These are phyloP conservation scores for Purshia tridentata DNA, from an alignment of 306 rosid genomes.

Conservation along the genomic window DNA sequence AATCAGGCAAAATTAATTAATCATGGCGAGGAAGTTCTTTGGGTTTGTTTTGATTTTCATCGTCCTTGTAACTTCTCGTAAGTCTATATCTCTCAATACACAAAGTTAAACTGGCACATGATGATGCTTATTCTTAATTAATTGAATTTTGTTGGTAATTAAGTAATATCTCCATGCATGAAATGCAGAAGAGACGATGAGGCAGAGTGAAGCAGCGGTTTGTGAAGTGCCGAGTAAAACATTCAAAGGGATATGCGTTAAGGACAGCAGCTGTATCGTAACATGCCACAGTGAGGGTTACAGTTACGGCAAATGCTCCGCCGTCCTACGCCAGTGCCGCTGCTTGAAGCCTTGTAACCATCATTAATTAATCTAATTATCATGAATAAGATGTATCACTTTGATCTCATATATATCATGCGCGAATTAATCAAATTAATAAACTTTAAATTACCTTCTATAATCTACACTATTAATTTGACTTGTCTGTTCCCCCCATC, in stretches of 20 bases:
- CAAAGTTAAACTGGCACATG: too few species aligned
- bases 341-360: not conserved
- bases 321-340: not conserved
- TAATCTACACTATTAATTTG: too few species aligned
- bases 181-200: conserved; percentile 1
- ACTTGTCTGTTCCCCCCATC: too few species aligned
- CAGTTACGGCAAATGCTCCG: conserved; percentile 7
- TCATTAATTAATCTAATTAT: not conserved
- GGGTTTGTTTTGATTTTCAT: not conserved
- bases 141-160: not conserved
- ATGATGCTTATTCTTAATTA: too few species aligned
- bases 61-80: conserved; percentile 11
- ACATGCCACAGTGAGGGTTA: conserved; percentile 11
- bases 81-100: conserved; percentile 5
- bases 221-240: conserved; percentile 9
- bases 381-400: not conserved
- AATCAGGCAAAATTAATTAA: too few species aligned
- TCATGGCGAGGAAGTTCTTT: not conserved
- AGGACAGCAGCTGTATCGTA: not conserved
- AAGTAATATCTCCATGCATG: too few species aligned
- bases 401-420: not conserved
- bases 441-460: too few species aligned
- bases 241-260: not conserved
- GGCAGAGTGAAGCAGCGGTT: not conserved
- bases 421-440: too few species aligned